Conservation (phyloP, 2,329 filamentous ascomycete species). For the Diaporthe citriasiana region DNA sequence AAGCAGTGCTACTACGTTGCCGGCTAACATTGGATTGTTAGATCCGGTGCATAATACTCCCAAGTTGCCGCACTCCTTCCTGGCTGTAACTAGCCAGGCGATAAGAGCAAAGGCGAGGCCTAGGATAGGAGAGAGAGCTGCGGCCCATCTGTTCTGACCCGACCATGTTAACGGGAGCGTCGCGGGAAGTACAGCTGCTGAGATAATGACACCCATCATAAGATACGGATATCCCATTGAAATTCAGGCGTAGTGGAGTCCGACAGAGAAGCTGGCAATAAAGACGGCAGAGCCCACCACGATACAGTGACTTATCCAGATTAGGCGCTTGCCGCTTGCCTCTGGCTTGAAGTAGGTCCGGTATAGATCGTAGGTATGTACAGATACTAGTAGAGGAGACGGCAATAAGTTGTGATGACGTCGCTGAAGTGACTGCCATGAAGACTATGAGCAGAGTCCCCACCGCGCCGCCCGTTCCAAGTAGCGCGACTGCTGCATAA, state of each 20-base stretch:
- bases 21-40: constrained; percentile 91
- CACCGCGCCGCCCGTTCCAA: no score
- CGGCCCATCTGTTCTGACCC: constrained; percentile 82
- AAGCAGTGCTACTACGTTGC: constrained; percentile 86
- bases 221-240: constrained; percentile 92
- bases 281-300: constrained; percentile 80
- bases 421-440: constrained; percentile 90
- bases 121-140: constrained; percentile 76
- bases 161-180: constrained; percentile 82
- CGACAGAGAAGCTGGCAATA: constrained; percentile 84
- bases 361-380: constrained; percentile 91
- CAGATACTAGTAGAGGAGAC: constrained; percentile 90
- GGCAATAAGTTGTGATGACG: constrained; percentile 88
- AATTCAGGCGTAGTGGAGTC: constrained; percentile 80
- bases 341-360: constrained; percentile 86
- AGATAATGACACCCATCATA: constrained; percentile 95
- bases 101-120: constrained; percentile 78
- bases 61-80: constrained; percentile 77
- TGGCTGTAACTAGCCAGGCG: constrained; percentile 84
- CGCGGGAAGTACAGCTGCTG: constrained; percentile 85
- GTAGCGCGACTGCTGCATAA: no score
- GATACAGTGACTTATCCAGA: constrained; percentile 82
- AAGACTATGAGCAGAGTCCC: constrained; percentile 87
- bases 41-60: constrained; percentile 82
- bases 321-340: constrained; percentile 81